These are phyloP conservation scores for Berberis vulgaris DNA, from an alignment of 164 flowering plant species.

Conservation along the genomic window DNA sequence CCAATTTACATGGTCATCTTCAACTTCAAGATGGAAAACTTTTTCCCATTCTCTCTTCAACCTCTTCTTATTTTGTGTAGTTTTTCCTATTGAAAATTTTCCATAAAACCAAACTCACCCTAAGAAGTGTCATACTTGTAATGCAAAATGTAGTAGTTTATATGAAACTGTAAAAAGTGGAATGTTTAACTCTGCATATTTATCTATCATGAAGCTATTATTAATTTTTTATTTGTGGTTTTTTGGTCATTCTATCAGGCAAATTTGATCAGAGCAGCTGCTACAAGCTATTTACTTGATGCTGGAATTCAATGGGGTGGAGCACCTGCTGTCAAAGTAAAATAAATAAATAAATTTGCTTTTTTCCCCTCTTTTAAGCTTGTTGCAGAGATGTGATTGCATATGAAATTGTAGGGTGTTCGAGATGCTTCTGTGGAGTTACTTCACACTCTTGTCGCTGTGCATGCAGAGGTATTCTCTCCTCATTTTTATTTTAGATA, in stretches of 20 bases:
- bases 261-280: constrained; percentile 74
- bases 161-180: too few species aligned
- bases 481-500: not conserved
- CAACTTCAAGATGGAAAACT: too few species aligned
- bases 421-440: constrained; percentile 94
- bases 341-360: constrained; percentile 2
- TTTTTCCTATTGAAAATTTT: too few species aligned
- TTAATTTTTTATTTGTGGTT: not conserved
- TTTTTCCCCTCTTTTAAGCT: not conserved
- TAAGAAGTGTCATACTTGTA: too few species aligned
- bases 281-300: constrained; percentile 72
- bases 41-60: too few species aligned
- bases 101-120: too few species aligned
- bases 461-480: constrained; percentile 83
- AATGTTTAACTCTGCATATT: too few species aligned
- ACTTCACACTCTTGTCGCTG: constrained; percentile 83
- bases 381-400: not conserved
- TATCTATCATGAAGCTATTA: too few species aligned
- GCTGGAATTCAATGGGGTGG: constrained; percentile 94
- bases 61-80: too few species aligned
- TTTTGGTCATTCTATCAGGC: constrained; percentile 39
- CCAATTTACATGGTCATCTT: too few species aligned
- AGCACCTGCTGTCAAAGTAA: constrained; percentile 87
- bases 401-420: constrained; percentile 58
- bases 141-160: too few species aligned